Evolutionary conservation across 345 rosid genomes (phyloP).

Genomic region (Luvunga scandens): DNA sequence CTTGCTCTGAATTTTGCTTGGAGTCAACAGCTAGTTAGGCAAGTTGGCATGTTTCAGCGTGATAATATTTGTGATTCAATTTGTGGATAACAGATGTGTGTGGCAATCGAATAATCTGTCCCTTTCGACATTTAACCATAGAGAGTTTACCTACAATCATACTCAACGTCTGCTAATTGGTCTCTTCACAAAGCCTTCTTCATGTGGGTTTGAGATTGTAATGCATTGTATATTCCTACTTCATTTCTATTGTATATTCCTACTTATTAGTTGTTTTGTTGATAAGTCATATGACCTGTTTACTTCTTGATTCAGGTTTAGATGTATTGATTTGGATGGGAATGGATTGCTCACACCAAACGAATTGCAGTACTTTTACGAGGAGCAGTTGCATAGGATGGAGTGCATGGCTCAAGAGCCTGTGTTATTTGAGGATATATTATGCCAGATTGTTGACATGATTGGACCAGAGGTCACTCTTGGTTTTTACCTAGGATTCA

Average conservation of each 20-base stretch:
- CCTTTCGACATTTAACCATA: not conserved
- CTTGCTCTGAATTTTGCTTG: not conserved
- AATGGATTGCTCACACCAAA: constrained; percentile 81
- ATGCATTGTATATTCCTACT: not conserved
- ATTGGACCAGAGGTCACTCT: constrained; percentile 72
- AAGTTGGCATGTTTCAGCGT: not conserved
- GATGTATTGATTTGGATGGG: constrained; percentile 92
- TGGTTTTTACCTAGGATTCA: constrained; percentile 14
- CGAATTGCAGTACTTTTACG: constrained; percentile 89
- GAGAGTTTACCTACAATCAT: not conserved
- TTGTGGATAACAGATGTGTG: not conserved
- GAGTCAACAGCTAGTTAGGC: not conserved
- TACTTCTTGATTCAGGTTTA: constrained; percentile 56
- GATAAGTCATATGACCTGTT: not conserved
- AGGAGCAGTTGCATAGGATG: constrained; percentile 97
- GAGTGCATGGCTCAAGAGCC: constrained; percentile 99
- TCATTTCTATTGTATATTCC: not conserved
- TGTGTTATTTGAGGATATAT: constrained; percentile 88
- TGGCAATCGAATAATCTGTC: not conserved
- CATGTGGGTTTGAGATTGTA: not conserved
- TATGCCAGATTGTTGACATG: constrained; percentile 96
- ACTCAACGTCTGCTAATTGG: not conserved
- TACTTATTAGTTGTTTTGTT: not conserved
- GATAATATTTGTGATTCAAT: not conserved
- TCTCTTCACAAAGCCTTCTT: not conserved